Evolutionary conservation across 2,329 filamentous ascomycete species (phyloP), one percentile per base, ranked within the genome.

Genomic region (Macroventuria anomochaeta): DNA sequence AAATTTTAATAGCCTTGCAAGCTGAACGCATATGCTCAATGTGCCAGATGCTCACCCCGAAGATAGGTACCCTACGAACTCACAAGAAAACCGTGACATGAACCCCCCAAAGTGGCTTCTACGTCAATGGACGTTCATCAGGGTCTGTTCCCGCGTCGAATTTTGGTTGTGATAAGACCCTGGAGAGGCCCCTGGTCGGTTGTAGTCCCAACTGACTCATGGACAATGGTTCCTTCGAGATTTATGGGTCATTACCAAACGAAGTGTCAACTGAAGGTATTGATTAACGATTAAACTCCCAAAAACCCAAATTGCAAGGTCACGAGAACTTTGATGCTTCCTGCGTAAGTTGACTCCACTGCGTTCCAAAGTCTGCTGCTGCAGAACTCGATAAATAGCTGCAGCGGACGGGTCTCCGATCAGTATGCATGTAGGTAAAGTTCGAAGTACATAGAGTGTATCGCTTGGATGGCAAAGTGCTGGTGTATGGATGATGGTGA

Each of bases 111-210:
- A 7, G 28, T 26, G 12, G 15, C 13, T 8, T 28, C 7, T n/a
- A 31, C 47, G n/a, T 39, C 7, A 26, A 26, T 12, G 18, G 15
- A 21, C 12, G 50, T 20, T n/a, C 29, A n/a, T 39, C 43, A 43
- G 44, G 44, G 44, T 53, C 37, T 38, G 26, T 6, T 34, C 17
- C 38, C 12, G 46, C 13, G 12, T 15, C 26, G 23, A 21, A 53
- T 38, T 18, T 53, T 42, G 43, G 38, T 38, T 47, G 13, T 28
- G 43, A 15, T 29, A 38, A 43, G 44, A 39, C 44, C 51, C 43
- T 31, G 34, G 32, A 2, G 33, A 29, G 37, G 32, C 23, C 20
- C 43, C 26, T 29, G 25, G 32, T 32, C 15, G 25, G n/a, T n/a
- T 23, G 2, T 34, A 39, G 18, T 33, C 11, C 17, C 32, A 28